Base-by-base conservation (phyloP, 2,329 filamentous ascomycete species). In the Neopestalotiopsis rosae region DNA sequence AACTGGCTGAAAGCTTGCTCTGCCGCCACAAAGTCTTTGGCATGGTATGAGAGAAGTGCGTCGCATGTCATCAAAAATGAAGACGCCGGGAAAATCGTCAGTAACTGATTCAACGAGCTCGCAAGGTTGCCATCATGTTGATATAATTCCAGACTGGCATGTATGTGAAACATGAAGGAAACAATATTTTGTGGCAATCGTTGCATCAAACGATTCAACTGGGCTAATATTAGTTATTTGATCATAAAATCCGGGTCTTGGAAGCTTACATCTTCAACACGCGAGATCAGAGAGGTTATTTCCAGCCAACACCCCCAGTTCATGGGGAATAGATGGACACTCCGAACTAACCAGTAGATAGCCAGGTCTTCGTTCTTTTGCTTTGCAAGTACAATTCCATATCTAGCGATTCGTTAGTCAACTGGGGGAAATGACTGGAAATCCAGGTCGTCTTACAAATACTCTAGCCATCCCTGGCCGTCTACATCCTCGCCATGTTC, bases 261-360 rank as follows among this genome's bases (percentile, higher is more conserved):
- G 20, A 6, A 70, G 83, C 90, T 81, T 81, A 96, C 92, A 80
- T 97, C 94, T 79, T 98, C 94, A 9, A 92, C 87, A 42, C 92
- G 90, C 45, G 90, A 89, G 69, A 97, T 89, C 32, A 98, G 85
- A 52, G 91, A 91, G 4, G 93, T 93, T 79, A 99, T 89, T 81
- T 99, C 96, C 69, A 96, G 88, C 96, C 96, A 99, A 71, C 94
- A 95, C 7, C 94, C 94, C 96, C 96, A 99, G 77, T 98, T 97
- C 88, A 95, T 97, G 1, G 94, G 93, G 75, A 94, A 97, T 56
- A 94, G 84, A 78, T 97, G 93, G 10, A 98, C 93, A 76, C 95
- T 97, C 71, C 90, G 88, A 65, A 98, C 85, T n/a, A 99, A 86
- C 87, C 93, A 97, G 71, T 92, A 89, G 80, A 95, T 91, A 1